Base-by-base conservation (phyloP, 2,329 filamentous ascomycete genomes). In the Epicoccum sorghinum region DNA sequence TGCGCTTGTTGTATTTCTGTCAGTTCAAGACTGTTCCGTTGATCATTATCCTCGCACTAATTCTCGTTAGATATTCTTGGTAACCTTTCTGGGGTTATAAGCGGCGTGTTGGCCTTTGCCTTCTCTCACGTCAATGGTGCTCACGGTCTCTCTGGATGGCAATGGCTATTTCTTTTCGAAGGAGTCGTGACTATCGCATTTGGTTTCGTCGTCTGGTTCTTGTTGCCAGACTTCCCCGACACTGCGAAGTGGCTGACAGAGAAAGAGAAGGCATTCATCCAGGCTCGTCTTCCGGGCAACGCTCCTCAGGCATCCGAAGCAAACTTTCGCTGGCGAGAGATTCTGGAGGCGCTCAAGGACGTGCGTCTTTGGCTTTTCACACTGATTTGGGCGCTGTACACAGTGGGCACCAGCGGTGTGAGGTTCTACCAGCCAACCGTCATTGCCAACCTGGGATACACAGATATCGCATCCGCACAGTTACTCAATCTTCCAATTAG, bases 121-220 rank as follows among this genome's bases (percentile, higher is more conserved):
- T 86, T 89, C 61, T 76, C 74, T 23, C 87, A 89, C 60, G 77
- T 86, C 33, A 84, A 88, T 66, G 76, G 77, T 24, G 77, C 78
- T 4, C 64, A 72, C 40, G 80, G 81, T 1, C 72, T 84, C 1
- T 69, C 72, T 8, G 82, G 81, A 8, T 69, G 67, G 67, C 60
- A 64, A 18, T 68, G 64, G 61, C 55, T 69, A 0, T 61, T 63
- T 14, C 18, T 61, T 3, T 44, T 61, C 9, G 58, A 63, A 37
- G 58, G 56, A 4, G 36, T 58, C 9, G n/a, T 59, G 7, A 62
- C 60, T 7, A 55, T 62, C 7, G 47, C 41, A 10, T 57, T 60
- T 33, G 60, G 58, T 10, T 51, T 60, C 14, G 41, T 50, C n/a
- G 39, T 53, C 7, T 55, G 48, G 41, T 58, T 50, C 39, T 38